Conservation (phyloP, 2,329 filamentous ascomycete species). For the Phyllosticta citribraziliensis region DNA sequence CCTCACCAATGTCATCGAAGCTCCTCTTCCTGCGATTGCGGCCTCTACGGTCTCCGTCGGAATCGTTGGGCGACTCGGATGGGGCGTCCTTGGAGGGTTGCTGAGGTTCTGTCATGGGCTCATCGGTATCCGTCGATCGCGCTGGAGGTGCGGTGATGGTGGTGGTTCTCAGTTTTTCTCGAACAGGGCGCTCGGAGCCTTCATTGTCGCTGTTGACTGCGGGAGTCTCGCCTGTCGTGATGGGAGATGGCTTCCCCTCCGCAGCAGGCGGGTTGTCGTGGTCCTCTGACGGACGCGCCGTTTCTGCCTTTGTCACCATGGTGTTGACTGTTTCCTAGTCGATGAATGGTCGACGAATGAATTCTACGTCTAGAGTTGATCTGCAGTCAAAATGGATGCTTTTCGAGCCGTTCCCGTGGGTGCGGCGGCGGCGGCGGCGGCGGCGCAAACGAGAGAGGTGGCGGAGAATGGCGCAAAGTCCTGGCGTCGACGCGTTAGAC, state of each 20-base stretch:
- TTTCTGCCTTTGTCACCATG: background rate
- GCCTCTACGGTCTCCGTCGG: background rate
- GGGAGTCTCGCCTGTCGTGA: background rate
- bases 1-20: conserved; percentile 33
- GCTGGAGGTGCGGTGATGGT: conserved; percentile 38
- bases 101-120: conserved; percentile 17
- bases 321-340: background rate
- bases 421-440: background rate
- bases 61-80: background rate
- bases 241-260: background rate
- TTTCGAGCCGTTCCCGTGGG: background rate
- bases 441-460: background rate
- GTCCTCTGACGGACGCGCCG: background rate
- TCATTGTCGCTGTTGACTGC: conserved; percentile 30
- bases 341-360: background rate
- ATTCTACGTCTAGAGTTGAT: background rate
- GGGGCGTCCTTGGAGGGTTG: conserved; percentile 4
- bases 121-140: background rate
- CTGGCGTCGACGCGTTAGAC: background rate
- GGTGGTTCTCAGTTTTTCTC: conserved; percentile 53
- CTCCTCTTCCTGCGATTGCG: conserved; percentile 36
- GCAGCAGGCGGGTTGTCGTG: background rate
- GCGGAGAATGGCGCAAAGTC: background rate
- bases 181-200: conserved; percentile 46
- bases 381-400: background rate